Evolutionary conservation across 2,329 filamentous ascomycete genomes (phyloP), one percentile per base, ranked within the genome.

Genomic region (Escovopsis sp.): DNA sequence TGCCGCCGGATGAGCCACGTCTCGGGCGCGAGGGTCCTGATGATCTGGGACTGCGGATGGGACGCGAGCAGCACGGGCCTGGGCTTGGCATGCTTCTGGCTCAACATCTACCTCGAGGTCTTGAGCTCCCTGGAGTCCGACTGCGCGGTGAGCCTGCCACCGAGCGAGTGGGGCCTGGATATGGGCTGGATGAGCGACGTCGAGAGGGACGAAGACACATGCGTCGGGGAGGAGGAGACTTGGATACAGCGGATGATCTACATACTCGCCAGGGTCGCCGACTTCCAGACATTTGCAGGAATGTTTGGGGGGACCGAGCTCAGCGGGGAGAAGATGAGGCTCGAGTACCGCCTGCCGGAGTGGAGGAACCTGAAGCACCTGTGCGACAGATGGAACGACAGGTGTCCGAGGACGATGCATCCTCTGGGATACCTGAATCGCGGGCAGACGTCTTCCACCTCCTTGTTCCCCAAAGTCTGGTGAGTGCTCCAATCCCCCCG

Each of bases 211-310:
- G 69, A 68, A 5, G 66, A 74, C 44, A 64, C 68, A 6, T 42
- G 48, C 3, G 47, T 48, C 5, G 28, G 28, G 3, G 69, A 75
- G 33, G 86, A 94, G 59, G 85, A 94, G 54, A 57, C 81, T 9
- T 95, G 89, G 87, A 83, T 87, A 15, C 82, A 94, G 55, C 77
- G 85, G 26, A 93, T 94, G 48, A 68, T 95, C 34, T 94, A 88
- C 61, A 82, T 94, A 49, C 73, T 93, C 39, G 87, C 84, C 39
- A 94, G 88, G 57, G 77, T 94, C 39, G 77, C 81, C 49, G 91
- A 93, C 60, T 94, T 94, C 58, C 77, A 85, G 34, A 81, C 84
- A 12, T 76, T 74, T 12, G 75, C 79, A 26, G 73, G 79, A 2
- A 69, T 72, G 15, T 75, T 75, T 45, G 71, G 77, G 44, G 72